phyloP scores from a whole-genome alignment of 2,329 filamentous ascomycete species.

The Epichloe elymi region DNA sequence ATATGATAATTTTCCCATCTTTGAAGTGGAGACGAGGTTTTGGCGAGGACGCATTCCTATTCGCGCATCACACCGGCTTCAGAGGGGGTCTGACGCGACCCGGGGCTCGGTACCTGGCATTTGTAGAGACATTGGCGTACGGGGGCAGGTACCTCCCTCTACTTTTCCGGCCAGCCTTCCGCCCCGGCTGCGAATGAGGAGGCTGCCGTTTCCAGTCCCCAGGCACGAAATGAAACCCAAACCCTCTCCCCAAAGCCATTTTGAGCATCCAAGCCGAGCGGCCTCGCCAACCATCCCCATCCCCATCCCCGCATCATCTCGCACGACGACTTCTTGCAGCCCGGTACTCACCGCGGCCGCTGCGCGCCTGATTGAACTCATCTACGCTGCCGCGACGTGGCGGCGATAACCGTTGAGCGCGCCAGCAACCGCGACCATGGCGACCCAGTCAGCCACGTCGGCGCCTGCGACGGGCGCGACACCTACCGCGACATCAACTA shows the following conservation, averaged over 20 bases:
- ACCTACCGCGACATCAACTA: constrained; percentile 16
- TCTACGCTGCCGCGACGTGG: constrained; percentile 19
- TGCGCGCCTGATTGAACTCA: constrained; percentile 4
- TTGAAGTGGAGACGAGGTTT: neutral
- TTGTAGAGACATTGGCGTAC: neutral
- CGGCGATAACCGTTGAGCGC: constrained; percentile 24
- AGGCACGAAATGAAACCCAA: constrained; percentile 12
- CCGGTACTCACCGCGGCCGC: constrained; percentile 6
- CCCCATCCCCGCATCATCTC: constrained; percentile 5
- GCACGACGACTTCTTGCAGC: constrained; percentile 7
- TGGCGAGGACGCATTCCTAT: neutral
- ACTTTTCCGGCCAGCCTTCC: constrained; percentile 7
- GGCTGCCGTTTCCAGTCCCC: constrained; percentile 10
- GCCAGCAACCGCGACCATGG: constrained; percentile 26
- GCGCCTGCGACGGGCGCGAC: constrained; percentile 19
- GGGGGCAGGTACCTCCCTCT: constrained; percentile 7
- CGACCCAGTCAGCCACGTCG: constrained; percentile 28
- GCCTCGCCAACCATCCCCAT: constrained; percentile 3
- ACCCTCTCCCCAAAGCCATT: constrained; percentile 10
- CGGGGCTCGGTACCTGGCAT: neutral
- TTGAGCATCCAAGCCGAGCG: constrained; percentile 4
- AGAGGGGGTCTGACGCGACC: neutral
- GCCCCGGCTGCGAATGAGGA: constrained; percentile 5
- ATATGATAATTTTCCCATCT: neutral
- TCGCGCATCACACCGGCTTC: neutral